phyloP scores from a whole-genome alignment of 768 basidiomycete genomes.

The Auricularia auricula-judae region DNA sequence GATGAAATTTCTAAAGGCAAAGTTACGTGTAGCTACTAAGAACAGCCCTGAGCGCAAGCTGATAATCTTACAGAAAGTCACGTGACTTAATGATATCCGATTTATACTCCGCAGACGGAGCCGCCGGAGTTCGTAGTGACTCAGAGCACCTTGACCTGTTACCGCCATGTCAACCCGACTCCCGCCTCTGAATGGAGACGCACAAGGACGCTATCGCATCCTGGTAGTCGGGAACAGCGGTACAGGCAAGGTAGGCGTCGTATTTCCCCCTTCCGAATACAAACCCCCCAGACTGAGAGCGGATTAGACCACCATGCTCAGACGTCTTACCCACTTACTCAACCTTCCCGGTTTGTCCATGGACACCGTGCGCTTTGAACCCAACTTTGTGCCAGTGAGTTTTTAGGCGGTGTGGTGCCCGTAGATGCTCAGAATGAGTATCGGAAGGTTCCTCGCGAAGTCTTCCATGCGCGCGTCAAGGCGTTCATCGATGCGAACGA shows the following conservation, averaged over 20 bases:
- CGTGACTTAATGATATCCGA: too few species aligned
- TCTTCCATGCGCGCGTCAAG: slow-evolving; percentile 11
- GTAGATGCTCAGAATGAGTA: not conserved
- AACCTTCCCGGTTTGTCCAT: slow-evolving; percentile 35
- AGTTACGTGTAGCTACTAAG: too few species aligned
- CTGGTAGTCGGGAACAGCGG: slow-evolving; percentile 43
- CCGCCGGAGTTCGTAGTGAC: not conserved
- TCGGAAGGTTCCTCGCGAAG: slow-evolving; percentile 14
- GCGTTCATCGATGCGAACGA: slow-evolving; percentile 16
- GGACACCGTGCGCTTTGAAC: slow-evolving; percentile 38
- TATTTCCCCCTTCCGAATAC: not conserved
- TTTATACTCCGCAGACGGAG: not conserved
- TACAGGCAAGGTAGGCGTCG: slow-evolving; percentile 15
- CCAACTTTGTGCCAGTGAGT: slow-evolving; percentile 29
- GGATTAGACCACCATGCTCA: not conserved
- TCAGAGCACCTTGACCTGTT: not conserved
- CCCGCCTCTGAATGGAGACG: slow-evolving; percentile 33
- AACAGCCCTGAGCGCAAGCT: too few species aligned
- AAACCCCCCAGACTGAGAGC: not conserved
- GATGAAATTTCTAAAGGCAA: too few species aligned
- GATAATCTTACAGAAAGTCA: too few species aligned
- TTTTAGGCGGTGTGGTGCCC: too few species aligned
- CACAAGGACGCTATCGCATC: slow-evolving; percentile 34
- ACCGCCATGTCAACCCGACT: not conserved
- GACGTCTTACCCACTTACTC: slow-evolving; percentile 24